Evolutionary conservation across 2,329 filamentous ascomycete species (phyloP), one percentile per base, ranked within the genome.

Genomic region (Triangularia setosa): DNA sequence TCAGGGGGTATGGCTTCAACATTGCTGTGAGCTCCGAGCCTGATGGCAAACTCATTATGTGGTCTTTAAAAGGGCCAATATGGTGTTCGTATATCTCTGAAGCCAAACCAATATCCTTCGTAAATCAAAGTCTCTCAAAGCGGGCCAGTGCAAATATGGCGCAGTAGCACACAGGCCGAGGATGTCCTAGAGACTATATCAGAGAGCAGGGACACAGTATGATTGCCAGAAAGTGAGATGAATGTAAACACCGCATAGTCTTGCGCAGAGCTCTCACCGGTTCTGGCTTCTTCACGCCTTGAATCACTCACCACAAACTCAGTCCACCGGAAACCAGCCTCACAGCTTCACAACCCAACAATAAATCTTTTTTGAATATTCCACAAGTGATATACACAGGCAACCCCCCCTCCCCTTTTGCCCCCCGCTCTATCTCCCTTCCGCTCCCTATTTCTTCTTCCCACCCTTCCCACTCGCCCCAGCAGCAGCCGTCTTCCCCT

Each of bases 401-500:
- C 40, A 48, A 48, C n/a, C n/a, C 6, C 40, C 40, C 40, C 40
- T 21, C 40, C 40, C n/a, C 40, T 9, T 6, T 48, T 48, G n/a
- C 40, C 40, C 40, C 7, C 40, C 11, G n/a, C 12, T n/a, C 40
- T 21, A 28, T 33, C 30, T 12, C 30, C 9, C 16, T 40, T 1
- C 35, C 16, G n/a, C n/a, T 14, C 35, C n/a, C 35, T 21, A 48
- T 48, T 48, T 48, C 40, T 48, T 48, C 52, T 21, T 27, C 52
- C 52, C 52, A 16, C 52, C 52, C 52, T 25, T 25, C 52, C 25
- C 52, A 27, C n/a, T 6, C 52, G 4, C 9, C 52, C 23, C 23
- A 5, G 23, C 23, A 27, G 52, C 64, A 58, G 48, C 67, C 67
- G 27, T 64, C 66, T 60, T 68, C 69, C 55, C 69, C 71, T 66